Conservation (phyloP, 306 rosid genomes). For the Trifolium subterraneum region DNA sequence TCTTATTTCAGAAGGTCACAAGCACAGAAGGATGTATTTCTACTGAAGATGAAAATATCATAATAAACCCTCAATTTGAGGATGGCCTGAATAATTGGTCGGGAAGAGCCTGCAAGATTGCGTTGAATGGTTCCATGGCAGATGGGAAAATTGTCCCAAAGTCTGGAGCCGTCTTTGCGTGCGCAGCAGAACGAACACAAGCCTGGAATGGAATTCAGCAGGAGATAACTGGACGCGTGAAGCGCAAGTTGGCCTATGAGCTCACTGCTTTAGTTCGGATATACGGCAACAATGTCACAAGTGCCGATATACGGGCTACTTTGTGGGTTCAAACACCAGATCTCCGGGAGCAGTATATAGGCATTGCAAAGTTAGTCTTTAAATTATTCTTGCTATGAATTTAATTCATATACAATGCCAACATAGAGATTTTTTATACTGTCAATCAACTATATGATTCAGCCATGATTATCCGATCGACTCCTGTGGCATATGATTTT, state of each 20-base stretch:
- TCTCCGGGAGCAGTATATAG: conserved; percentile 86
- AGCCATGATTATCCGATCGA: conserved; percentile 9
- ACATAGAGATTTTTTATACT: neutral
- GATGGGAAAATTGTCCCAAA: conserved; percentile 77
- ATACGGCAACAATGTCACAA: conserved; percentile 80
- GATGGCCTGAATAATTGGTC: conserved; percentile 90
- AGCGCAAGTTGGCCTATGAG: conserved; percentile 86
- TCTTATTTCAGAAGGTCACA: conserved; percentile 47
- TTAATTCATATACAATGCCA: neutral
- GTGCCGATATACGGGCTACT: conserved; percentile 79
- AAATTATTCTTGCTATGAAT: neutral
- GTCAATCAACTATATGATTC: neutral
- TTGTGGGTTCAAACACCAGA: conserved; percentile 89
- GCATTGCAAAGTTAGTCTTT: conserved; percentile 79
- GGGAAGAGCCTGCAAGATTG: conserved; percentile 93
- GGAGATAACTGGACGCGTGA: conserved; percentile 85
- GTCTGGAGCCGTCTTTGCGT: conserved; percentile 77
- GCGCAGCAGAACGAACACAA: conserved; percentile 83
- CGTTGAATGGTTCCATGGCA: conserved; percentile 67
- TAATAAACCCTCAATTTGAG: conserved; percentile 76
- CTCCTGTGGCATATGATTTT: conserved; percentile 13
- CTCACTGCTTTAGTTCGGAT: conserved; percentile 76
- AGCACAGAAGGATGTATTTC: conserved; percentile 42
- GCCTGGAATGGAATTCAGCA: conserved; percentile 95
- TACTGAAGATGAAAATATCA: conserved; percentile 61